Evolutionary conservation across 2,329 filamentous ascomycete genomes (phyloP), one percentile per base, ranked within the genome.

Genomic region (Alternaria alternata): DNA sequence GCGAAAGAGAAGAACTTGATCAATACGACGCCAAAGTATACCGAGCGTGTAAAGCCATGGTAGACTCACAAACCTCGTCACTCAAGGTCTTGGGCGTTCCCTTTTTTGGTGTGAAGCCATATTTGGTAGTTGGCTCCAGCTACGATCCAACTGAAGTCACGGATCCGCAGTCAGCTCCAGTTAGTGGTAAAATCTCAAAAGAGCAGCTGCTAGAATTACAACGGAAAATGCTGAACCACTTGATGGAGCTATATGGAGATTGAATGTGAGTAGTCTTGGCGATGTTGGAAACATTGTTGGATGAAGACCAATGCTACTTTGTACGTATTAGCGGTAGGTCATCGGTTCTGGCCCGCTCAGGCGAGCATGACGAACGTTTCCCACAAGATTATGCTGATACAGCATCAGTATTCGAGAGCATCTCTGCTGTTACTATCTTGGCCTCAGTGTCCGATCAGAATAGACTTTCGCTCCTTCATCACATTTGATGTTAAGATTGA

Each of bases 21-120:
- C 80, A 80, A 20, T 90, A 88, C 70, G 87, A 90, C 64, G 76
- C 78, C 53, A 91, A 91, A 70, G 86, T 91, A 16, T 86, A 89
- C 66, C 82, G 80, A 55, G 88, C 87, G 3, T 84, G 85, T 51
- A 77, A 77, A 41, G 80, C 85, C 11, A 89, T 91, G 88, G 82
- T 85, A 0, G 80, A 81, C n/a, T 83, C 84, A 14, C 86, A 89
- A 75, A 81, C 80, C 7, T 74, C 76, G 1, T 86, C 87, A 64
- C 74, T 91, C 47, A 85, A 85, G 57, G 79, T 75, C 7, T 72
- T 90, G 32, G 86, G 74, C 9, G 73, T 77, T 12, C 75, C 75
- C 0, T 78, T 78, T 55, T 78, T 77, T 49, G 70, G 75, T 8
- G 61, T 72, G 8, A 66, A 67, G 44, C 61, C 64, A 8, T 61